Conservation (phyloP, 768 basidiomycete species). For the Russula lepida region DNA sequence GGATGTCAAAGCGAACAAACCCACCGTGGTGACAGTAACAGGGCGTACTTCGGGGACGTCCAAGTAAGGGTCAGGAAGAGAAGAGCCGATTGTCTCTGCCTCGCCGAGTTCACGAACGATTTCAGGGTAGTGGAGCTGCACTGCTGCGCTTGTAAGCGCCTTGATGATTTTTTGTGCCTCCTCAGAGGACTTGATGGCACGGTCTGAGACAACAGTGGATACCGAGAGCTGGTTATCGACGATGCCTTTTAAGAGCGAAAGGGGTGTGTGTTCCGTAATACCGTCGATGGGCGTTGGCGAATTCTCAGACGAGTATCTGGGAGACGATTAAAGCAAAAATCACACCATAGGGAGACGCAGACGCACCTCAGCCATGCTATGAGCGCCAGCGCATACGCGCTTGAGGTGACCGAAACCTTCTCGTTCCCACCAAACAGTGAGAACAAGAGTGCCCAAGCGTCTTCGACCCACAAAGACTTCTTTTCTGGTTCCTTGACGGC, state of each 20-base stretch:
- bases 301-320: slow-evolving; percentile 34
- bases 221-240: slow-evolving; percentile 43
- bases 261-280: slow-evolving; percentile 22
- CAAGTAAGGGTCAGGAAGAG: slow-evolving; percentile 35
- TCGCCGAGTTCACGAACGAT: slow-evolving; percentile 52
- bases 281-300: slow-evolving; percentile 8
- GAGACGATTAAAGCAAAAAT: slow-evolving; percentile 17
- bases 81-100: slow-evolving; percentile 38
- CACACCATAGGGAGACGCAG: neutral
- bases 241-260: slow-evolving; percentile 28
- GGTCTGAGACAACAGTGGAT: slow-evolving; percentile 47
- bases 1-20: neutral
- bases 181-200: slow-evolving; percentile 44
- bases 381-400: slow-evolving; percentile 66
- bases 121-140: slow-evolving; percentile 41
- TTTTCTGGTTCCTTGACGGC: slow-evolving; percentile 41
- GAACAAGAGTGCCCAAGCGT: slow-evolving; percentile 53
- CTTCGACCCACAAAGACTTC: slow-evolving; percentile 49
- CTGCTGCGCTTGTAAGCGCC: slow-evolving; percentile 50
- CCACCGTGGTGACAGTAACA: slow-evolving; percentile 41
- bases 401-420: slow-evolving; percentile 40
- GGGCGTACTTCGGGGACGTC: slow-evolving; percentile 55
- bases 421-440: slow-evolving; percentile 44
- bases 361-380: slow-evolving; percentile 47
- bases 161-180: slow-evolving; percentile 49